Evolutionary conservation across 495 filamentous ascomycete genomes (phyloP), one percentile per base, ranked within the genome.

Genomic region (Mytilinidion resinicola): DNA sequence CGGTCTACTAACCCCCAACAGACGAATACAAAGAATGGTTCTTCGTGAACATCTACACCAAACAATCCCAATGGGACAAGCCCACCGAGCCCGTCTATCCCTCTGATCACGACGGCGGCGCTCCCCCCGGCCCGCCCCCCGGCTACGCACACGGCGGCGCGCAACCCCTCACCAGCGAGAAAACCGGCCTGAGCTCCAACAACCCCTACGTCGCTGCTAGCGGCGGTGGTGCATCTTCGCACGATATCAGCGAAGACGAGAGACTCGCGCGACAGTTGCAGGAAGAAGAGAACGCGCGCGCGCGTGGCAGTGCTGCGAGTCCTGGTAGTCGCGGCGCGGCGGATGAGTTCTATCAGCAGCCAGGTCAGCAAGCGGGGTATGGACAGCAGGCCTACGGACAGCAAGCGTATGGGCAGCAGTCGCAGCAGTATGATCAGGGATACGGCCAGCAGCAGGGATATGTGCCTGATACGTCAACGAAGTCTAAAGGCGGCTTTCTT

Each of bases 1-100:
- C 14, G 38, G 14, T 52, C 17, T 51, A 53, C 41, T 10, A 25
- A 47, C 49, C 30, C 52, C 39, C 43, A 35, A 14, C 39, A 55
- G 66, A 60, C 34, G 66, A 70, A 53, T 72, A 72, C 44, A 57
- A 65, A 48, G 69, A 74, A 67, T 67, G 88, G 87, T 96, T 90
- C 80, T 96, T 85, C 75, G 83, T 95, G 46, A 89, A 96, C 72
- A 83, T 85, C 56, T 82, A 83, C 69, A 95, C 89, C 61, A 90
- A 90, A 63, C 80, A 83, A 64, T 95, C 91, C 4, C 86, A 90
- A 80, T 96, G 90, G 90, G 87, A 93, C 3, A 80, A 75, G 47
- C 90, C 90, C 25, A 85, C 82, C 39, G 73, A 76, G 51, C 81
- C 86, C 15, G 76, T 82, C 55, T 75, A 77, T n/a, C 77, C 76